Evolutionary conservation across 73 alveolate genomes (phyloP), one percentile per base, ranked within the genome.

Genomic region (Paramecium sonneborni): DNA sequence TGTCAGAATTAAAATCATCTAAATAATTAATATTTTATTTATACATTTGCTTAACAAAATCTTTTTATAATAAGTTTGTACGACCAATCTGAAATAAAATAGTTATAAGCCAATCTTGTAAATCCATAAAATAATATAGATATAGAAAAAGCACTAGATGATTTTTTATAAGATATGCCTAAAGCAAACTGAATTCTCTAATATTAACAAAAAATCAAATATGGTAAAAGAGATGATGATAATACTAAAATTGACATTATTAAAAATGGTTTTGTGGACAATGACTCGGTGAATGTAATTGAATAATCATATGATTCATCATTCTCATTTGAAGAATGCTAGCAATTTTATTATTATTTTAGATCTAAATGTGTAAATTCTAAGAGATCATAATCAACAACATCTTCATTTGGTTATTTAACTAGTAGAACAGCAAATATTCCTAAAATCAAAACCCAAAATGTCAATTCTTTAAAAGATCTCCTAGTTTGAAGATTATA

Each of bases 291-390:
- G 20, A 67, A 67, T 24, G 84, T 67, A 1, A 30, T 67, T 67
- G 38, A 26, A 7, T 67, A 67, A 30, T 67, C 84, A 26, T 21
- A 30, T 67, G 48, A 30, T 14, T 67, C 11, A 30, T 30, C 44
- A 30, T 21, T 30, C 23, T 67, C 84, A 12, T 67, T 30, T 24
- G 1, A 11, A 23, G 18, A 30, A 26, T 30, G 6, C 23, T 67
- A 6, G 23, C 48, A 21, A 12, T 32, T 20, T 30, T 67, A 32
- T 67, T 67, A 67, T 67, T 67, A 67, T 1, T 35, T 35, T 14
- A 74, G 34, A 32, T 74, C 87, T 21, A 32, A 35, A 74, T 74
- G 87, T 32, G 58, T 30, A 74, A 74, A 74, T 74, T 62, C 87
- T 1, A 74, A 21, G 9, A 74, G 57, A 74, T 74, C 87, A 20